Conservation (phyloP, 352 stramenopile species). For the Paralagenidium karlingii region DNA sequence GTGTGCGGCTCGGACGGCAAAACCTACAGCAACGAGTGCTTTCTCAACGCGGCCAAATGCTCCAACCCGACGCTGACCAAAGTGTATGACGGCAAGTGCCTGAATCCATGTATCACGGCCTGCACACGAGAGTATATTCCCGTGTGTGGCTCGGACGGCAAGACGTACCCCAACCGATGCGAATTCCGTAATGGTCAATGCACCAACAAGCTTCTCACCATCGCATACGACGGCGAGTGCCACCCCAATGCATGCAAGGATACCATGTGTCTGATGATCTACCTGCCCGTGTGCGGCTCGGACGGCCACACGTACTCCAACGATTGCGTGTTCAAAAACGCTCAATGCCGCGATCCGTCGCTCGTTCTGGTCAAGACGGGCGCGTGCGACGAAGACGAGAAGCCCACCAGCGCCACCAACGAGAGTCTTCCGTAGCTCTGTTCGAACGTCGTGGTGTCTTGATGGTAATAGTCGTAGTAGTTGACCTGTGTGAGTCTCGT, state of each 20-base stretch:
- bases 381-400: no score
- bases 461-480: no score
- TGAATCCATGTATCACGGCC: no score
- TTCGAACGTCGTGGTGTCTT: no score
- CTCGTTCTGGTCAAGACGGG: slow-evolving; percentile 23
- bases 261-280: slow-evolving; percentile 23
- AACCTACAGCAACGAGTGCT: slow-evolving; percentile 14
- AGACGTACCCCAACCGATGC: slow-evolving; percentile 14
- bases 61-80: slow-evolving; percentile 27
- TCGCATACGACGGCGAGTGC: no score
- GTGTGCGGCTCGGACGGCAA: slow-evolving; percentile 8
- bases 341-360: slow-evolving; percentile 2
- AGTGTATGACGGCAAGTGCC: slow-evolving; percentile 17
- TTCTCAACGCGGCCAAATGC: slow-evolving; percentile 21
- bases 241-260: no score
- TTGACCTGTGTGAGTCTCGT: no score
- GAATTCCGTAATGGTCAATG: no score
- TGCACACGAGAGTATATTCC: slow-evolving; percentile 1
- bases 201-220: no score
- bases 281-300: slow-evolving; percentile 13
- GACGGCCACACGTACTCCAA: slow-evolving; percentile 15
- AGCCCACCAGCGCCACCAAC: no score
- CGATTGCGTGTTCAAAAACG: slow-evolving; percentile 12
- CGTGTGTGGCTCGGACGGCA: slow-evolving; percentile 15
- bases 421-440: no score